Percentiles rank a stretch among this genome's conserved stretches.
Conservation (phyloP, 225 moss, liverwort and hornwort genomes). For the Sphagnum tenellum region DNA sequence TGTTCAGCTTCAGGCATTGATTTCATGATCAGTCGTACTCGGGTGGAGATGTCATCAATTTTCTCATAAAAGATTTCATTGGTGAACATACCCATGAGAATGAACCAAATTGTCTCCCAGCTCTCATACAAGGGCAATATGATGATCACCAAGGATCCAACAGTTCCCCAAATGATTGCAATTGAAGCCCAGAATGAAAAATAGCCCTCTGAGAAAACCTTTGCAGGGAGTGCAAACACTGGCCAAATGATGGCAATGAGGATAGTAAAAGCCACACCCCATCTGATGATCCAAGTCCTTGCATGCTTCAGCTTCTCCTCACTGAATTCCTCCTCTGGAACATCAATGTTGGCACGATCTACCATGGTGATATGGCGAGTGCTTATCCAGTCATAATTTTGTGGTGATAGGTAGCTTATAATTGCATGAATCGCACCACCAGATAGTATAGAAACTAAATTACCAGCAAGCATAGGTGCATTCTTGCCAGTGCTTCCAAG, state of each 20-base stretch:
- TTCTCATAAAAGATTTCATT: slow-evolving; percentile 45
- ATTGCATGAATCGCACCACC: slow-evolving; percentile 68
- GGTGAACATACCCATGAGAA: slow-evolving; percentile 69
- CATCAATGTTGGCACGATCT: slow-evolving; percentile 42
- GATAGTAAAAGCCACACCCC: slow-evolving; percentile 67
- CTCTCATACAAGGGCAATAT: slow-evolving; percentile 77
- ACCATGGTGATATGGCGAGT: slow-evolving; percentile 74
- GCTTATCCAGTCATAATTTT: slow-evolving; percentile 75
- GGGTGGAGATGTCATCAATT: slow-evolving; percentile 32
- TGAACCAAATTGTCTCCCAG: slow-evolving; percentile 39
- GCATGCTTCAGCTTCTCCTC: slow-evolving; percentile 68
- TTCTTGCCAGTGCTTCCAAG: slow-evolving; percentile 72
- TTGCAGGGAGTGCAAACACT: slow-evolving; percentile 65
- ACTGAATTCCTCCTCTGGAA: slow-evolving; percentile 63
- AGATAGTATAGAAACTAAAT: slow-evolving; percentile 81
- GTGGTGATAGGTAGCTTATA: slow-evolving; percentile 44
- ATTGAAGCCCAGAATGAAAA: slow-evolving; percentile 90
- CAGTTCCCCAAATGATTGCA: slow-evolving; percentile 73
- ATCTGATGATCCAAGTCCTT: slow-evolving; percentile 76
- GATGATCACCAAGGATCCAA: slow-evolving; percentile 64
- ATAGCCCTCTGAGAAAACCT: slow-evolving; percentile 68
- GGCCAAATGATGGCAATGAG: slow-evolving; percentile 86
- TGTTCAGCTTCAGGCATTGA: slow-evolving; percentile 60
- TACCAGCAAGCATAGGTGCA: slow-evolving; percentile 86
- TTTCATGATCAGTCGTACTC: slow-evolving; percentile 33